phyloP scores from a whole-genome alignment of 2,329 filamentous ascomycete genomes.

The Colletotrichum sp. region DNA sequence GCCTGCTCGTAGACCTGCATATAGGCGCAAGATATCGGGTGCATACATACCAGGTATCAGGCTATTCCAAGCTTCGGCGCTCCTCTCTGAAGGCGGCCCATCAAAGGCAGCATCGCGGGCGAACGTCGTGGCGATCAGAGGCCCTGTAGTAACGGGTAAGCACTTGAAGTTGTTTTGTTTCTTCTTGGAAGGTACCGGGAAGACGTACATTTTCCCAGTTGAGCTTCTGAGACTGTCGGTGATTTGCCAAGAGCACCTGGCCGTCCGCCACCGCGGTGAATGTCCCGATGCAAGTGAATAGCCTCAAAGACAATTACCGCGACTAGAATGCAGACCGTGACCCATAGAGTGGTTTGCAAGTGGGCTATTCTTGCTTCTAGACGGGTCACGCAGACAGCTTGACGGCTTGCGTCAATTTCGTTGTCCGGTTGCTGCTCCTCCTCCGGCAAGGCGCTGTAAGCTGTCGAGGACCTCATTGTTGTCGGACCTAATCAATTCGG shows the following conservation, averaged over 20 bases:
- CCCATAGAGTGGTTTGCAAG: not conserved
- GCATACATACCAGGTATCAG: not conserved
- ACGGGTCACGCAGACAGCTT: not conserved
- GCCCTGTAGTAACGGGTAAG: not conserved
- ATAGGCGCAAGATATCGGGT: accelerated
- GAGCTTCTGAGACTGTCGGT: not conserved
- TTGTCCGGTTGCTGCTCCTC: not conserved
- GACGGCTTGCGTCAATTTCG: not conserved
- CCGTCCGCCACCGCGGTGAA: not conserved
- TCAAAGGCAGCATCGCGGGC: not conserved
- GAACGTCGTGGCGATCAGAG: not conserved
- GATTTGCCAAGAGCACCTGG: not conserved
- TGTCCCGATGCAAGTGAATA: not conserved
- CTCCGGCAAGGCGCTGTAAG: not conserved
- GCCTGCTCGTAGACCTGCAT: not conserved
- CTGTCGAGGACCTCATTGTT: accelerated
- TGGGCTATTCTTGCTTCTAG: not conserved
- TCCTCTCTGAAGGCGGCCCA: not conserved
- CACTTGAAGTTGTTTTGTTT: not conserved
- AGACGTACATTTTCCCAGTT: not conserved
- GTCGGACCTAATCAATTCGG: accelerated
- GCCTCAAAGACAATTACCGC: not conserved
- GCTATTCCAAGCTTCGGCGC: not conserved
- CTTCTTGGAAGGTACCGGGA: accelerated
- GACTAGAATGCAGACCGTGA: not conserved